Conservation (phyloP, 352 stramenopile species). For the Peronospora farinosa region DNA sequence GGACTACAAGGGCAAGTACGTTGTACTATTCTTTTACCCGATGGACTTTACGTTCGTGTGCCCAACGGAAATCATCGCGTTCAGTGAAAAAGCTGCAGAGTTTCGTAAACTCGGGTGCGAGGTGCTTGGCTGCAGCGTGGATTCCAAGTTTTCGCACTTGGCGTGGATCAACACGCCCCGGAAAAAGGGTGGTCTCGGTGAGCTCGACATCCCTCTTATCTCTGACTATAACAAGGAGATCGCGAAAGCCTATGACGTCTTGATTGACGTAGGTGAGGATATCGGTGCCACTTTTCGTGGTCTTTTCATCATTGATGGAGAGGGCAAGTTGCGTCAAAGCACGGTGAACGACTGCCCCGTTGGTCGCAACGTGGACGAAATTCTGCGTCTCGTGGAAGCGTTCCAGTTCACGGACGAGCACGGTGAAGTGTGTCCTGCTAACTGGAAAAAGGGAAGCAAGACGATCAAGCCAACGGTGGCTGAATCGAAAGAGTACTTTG, state of each 20-base stretch:
- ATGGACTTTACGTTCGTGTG: slow-evolving; percentile 90
- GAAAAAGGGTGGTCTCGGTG: slow-evolving; percentile 83
- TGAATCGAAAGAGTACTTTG: slow-evolving; percentile 73
- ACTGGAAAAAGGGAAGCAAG: slow-evolving; percentile 86
- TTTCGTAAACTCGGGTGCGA: slow-evolving; percentile 68
- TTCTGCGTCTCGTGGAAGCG: slow-evolving; percentile 82
- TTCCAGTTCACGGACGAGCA: slow-evolving; percentile 89
- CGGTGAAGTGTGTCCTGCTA: slow-evolving; percentile 83
- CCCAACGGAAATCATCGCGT: slow-evolving; percentile 87
- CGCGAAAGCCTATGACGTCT: slow-evolving; percentile 68
- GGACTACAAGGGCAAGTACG: slow-evolving; percentile 86
- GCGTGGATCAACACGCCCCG: slow-evolving; percentile 84
- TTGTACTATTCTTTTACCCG: slow-evolving; percentile 90
- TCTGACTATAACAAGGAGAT: slow-evolving; percentile 86
- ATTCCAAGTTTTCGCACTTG: slow-evolving; percentile 86
- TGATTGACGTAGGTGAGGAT: slow-evolving; percentile 54
- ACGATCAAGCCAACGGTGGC: slow-evolving; percentile 81
- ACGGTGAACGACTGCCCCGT: slow-evolving; percentile 86
- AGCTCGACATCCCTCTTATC: slow-evolving; percentile 87
- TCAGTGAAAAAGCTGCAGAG: slow-evolving; percentile 65
- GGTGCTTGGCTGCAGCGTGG: slow-evolving; percentile 70
- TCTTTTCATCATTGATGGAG: slow-evolving; percentile 87
- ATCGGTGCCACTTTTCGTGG: slow-evolving; percentile 72
- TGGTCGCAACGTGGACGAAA: slow-evolving; percentile 85
- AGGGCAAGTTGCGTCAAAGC: slow-evolving; percentile 75